phyloP scores from a whole-genome alignment of 257 asterid species.

The Cinchona pubescens region DNA sequence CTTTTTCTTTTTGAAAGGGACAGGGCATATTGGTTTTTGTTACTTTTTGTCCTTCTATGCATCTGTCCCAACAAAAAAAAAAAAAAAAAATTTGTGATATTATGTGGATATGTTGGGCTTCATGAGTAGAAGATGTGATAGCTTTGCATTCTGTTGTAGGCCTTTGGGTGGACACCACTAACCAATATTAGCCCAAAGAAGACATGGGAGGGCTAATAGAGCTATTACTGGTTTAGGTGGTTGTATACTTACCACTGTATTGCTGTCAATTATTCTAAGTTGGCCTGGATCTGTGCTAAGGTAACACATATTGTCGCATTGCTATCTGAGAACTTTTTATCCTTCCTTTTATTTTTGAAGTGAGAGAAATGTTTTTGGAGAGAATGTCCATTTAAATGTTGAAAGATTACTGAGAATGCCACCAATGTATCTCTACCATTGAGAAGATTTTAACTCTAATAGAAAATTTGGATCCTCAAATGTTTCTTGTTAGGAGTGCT shows the following conservation, averaged over 20 bases:
- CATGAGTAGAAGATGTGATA: conserved; percentile 10
- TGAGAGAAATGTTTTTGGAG: not conserved
- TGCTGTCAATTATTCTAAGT: conserved; percentile 59
- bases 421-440: not conserved
- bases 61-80: not conserved
- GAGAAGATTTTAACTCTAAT: not conserved
- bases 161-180: conserved; percentile 92
- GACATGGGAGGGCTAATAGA: conserved; percentile 99
- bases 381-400: not conserved
- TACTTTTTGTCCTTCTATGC: not conserved
- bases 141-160: conserved; percentile 44
- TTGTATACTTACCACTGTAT: conserved; percentile 66
- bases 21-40: not conserved
- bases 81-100: too few species aligned
- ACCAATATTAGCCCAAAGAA: conserved; percentile 88
- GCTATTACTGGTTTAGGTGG: conserved; percentile 82
- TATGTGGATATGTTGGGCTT: conserved; percentile 16
- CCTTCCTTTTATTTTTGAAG: not conserved
- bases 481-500: too few species aligned
- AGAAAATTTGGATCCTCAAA: not conserved
- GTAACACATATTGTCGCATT: conserved; percentile 27
- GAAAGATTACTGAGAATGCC: conserved; percentile 7
- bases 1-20: not conserved
- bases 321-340: too few species aligned
- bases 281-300: conserved; percentile 80